Conservation (phyloP, 257 asterid species). For the Lycium ferocissimum region DNA sequence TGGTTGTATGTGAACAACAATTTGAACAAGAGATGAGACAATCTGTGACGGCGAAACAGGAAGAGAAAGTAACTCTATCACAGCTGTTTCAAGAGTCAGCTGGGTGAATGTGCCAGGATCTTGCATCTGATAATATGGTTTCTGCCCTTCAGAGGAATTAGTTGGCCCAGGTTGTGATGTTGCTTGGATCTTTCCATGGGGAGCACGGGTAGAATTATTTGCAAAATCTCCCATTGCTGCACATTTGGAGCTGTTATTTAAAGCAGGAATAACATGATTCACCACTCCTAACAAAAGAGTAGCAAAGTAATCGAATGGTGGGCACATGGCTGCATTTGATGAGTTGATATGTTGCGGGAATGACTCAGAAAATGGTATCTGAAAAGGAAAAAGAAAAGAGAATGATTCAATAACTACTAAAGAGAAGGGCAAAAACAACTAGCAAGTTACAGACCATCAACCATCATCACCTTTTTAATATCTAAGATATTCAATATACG, state of each 20-base stretch:
- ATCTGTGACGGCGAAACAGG: conserved; percentile 80
- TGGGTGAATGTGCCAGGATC: conserved; percentile 97
- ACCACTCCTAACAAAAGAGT: conserved; percentile 84
- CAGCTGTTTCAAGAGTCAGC: conserved; percentile 95
- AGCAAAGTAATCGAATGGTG: conserved; percentile 94
- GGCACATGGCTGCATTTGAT: conserved; percentile 74
- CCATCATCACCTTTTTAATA: conserved; percentile 74
- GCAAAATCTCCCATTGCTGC: conserved; percentile 66
- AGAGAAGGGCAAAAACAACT: conserved; percentile 31
- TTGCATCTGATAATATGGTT: conserved; percentile 91
- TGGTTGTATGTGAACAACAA: conserved; percentile 94
- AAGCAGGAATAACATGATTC: conserved; percentile 89
- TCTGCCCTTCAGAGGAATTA: conserved; percentile 70
- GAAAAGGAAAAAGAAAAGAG: conserved; percentile 63
- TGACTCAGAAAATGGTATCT: conserved; percentile 96
- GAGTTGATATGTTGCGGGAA: conserved; percentile 91
- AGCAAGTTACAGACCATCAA: conserved; percentile 27
- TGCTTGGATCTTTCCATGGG: conserved; percentile 60
- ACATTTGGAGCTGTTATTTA: conserved; percentile 64
- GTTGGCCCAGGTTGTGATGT: conserved; percentile 67
- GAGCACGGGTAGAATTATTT: conserved; percentile 52
- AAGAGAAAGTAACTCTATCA: conserved; percentile 90
- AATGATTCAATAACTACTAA: conserved; percentile 30
- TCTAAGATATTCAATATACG: conserved; percentile 80
- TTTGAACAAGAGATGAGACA: conserved; percentile 88